Evolutionary conservation across 495 filamentous ascomycete species (phyloP).

Genomic region (Entonaema liquescens): DNA sequence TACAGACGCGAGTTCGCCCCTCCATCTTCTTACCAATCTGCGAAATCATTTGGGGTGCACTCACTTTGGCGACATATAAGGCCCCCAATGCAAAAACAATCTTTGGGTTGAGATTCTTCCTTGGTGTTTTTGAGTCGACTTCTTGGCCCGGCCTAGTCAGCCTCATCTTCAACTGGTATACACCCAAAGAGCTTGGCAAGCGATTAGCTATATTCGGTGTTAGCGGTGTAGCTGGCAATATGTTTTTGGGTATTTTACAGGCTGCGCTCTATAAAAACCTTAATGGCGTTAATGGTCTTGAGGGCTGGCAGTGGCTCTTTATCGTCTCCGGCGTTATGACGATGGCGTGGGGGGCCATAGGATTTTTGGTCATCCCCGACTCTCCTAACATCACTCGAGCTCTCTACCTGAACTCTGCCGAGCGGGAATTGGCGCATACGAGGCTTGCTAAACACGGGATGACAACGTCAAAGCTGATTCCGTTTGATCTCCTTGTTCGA

Average conservation of each 20-base stretch:
- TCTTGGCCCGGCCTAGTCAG: conserved; percentile 47
- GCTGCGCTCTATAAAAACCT: conserved; percentile 58
- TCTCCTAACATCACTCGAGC: conserved; percentile 29
- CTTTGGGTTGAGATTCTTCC: conserved; percentile 58
- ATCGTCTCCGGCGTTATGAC: conserved; percentile 52
- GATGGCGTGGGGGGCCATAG: conserved; percentile 44
- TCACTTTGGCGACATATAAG: conserved; percentile 50
- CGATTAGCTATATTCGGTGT: conserved; percentile 49
- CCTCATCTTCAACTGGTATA: conserved; percentile 53
- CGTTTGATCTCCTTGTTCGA: not conserved
- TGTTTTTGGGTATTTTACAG: conserved; percentile 64
- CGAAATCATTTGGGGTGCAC: conserved; percentile 58
- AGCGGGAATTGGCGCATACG: conserved; percentile 1
- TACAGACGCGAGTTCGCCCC: conserved; percentile 59
- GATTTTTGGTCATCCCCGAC: conserved; percentile 43
- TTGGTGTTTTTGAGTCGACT: conserved; percentile 51
- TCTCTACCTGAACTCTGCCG: conserved; percentile 16
- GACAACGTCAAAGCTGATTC: not conserved
- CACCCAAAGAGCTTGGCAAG: conserved; percentile 47
- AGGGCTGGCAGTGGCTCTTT: conserved; percentile 59
- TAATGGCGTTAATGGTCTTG: conserved; percentile 55
- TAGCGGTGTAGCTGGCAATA: conserved; percentile 42
- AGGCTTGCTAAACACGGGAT: not conserved
- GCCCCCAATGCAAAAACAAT: conserved; percentile 53
- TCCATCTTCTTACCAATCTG: conserved; percentile 60